These are phyloP conservation scores for Hyaloscypha hepaticicola DNA, from an alignment of 495 filamentous ascomycete species.

Conservation along the genomic window DNA sequence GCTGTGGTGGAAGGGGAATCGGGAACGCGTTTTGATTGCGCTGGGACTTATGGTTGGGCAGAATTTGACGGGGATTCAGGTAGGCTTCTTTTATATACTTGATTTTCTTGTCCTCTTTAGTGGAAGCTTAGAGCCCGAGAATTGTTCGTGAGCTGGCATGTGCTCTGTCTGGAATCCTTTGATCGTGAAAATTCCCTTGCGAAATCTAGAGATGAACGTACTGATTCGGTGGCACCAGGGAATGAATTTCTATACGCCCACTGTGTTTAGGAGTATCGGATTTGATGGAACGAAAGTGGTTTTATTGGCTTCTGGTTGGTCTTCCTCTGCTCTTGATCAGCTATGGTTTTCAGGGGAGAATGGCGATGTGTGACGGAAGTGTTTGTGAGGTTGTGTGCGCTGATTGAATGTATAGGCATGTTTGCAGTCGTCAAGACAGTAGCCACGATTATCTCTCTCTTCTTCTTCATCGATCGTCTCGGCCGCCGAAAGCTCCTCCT, in stretches of 20 bases:
- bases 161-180: no score
- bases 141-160: no score
- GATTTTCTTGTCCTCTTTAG: no score
- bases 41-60: conserved; percentile 65
- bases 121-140: no score
- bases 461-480: conserved; percentile 49
- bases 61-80: conserved; percentile 60
- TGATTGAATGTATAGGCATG: conserved; percentile 15
- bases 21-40: conserved; percentile 60
- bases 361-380: neutral
- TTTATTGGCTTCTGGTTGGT: conserved; percentile 52
- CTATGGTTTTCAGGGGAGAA: neutral
- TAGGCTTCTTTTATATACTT: no score
- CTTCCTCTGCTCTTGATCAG: conserved; percentile 38
- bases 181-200: no score
- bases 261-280: conserved; percentile 59
- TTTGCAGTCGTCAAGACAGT: conserved; percentile 51
- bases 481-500: conserved; percentile 65
- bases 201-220: no score
- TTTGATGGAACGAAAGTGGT: conserved; percentile 48
- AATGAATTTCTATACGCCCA: conserved; percentile 65
- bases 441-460: conserved; percentile 59
- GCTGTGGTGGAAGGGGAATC: conserved; percentile 52
- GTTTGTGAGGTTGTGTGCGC: neutral
- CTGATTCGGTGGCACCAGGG: no score